Conservation (phyloP, 2,329 filamentous ascomycete genomes). For the Claviceps sp. region DNA sequence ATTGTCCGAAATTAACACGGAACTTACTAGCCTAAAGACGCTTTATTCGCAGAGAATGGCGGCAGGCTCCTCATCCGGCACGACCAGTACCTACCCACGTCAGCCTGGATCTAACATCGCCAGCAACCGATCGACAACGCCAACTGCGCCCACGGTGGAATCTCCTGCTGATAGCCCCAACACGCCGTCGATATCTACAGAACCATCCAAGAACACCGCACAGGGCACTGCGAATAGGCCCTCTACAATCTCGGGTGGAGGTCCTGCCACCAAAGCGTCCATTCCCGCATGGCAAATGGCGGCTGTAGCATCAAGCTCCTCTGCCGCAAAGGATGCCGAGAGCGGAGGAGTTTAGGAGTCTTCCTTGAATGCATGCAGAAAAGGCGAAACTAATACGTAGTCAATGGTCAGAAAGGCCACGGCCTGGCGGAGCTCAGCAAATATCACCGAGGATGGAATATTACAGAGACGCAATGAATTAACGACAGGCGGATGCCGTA, state of each 20-base stretch:
- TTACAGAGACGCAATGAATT: no score
- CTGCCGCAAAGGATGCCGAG: constrained; percentile 14
- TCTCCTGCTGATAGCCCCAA: constrained; percentile 12
- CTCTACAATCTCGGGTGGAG: constrained; percentile 15
- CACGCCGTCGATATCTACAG: constrained; percentile 12
- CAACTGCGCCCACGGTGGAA: constrained; percentile 11
- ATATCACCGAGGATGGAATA: no score
- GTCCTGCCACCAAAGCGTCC: constrained; percentile 42
- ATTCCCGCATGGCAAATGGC: constrained; percentile 75
- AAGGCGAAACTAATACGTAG: background rate
- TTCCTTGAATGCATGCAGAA: background rate
- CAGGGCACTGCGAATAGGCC: constrained; percentile 21
- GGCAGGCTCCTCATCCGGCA: constrained; percentile 16
- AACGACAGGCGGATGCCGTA: no score
- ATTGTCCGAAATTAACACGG: constrained; percentile 70
- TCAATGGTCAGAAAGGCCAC: no score
- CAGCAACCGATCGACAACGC: background rate
- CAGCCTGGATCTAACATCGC: constrained; percentile 1
- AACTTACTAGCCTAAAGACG: constrained; percentile 86
- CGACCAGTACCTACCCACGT: constrained; percentile 8
- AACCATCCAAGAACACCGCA: constrained; percentile 19
- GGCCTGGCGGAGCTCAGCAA: no score
- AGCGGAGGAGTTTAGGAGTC: constrained; percentile 2
- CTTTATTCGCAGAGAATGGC: constrained; percentile 56
- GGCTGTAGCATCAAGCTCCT: constrained; percentile 29